Conservation (phyloP, 163 green algal genomes). For the Prototheca wickerhamii region DNA sequence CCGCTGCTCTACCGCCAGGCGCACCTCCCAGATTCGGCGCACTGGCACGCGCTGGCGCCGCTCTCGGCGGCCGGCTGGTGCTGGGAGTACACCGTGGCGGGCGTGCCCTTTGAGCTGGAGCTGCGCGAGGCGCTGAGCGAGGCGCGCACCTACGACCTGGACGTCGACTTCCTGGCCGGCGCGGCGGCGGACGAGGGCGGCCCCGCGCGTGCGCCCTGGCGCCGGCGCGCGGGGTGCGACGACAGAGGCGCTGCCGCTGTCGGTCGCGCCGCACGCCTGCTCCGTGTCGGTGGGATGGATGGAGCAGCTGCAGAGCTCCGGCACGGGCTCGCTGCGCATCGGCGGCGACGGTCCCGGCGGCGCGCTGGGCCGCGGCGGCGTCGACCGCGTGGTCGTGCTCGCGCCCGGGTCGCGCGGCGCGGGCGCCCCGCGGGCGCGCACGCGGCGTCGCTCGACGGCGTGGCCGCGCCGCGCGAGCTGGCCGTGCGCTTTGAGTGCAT, state of each 20-base stretch:
- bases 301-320: conserved; percentile 20
- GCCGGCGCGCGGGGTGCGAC: too few relatives aligned
- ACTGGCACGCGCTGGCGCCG: conserved; percentile 33
- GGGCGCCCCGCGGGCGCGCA: not conserved
- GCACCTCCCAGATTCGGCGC: conserved; percentile 7
- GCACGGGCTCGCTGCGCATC: conserved; percentile 20
- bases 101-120: conserved; percentile 7
- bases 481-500: conserved; percentile 11
- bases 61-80: conserved; percentile 32
- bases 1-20: conserved; percentile 37
- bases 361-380: conserved; percentile 31
- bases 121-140: conserved; percentile 12
- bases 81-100: conserved; percentile 23
- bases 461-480: not conserved
- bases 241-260: conserved; percentile 19
- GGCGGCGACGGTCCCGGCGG: conserved; percentile 21
- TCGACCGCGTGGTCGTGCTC: conserved; percentile 34
- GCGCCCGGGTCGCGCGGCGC: conserved; percentile 10
- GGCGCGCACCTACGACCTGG: conserved; percentile 14
- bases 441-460: not conserved
- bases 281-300: conserved; percentile 18
- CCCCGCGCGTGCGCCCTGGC: not conserved
- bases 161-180: not conserved
- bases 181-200: not conserved
- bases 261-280: not conserved